phyloP scores from a whole-genome alignment of 2,329 filamentous ascomycete species.

The Trichoderma polysporum region DNA sequence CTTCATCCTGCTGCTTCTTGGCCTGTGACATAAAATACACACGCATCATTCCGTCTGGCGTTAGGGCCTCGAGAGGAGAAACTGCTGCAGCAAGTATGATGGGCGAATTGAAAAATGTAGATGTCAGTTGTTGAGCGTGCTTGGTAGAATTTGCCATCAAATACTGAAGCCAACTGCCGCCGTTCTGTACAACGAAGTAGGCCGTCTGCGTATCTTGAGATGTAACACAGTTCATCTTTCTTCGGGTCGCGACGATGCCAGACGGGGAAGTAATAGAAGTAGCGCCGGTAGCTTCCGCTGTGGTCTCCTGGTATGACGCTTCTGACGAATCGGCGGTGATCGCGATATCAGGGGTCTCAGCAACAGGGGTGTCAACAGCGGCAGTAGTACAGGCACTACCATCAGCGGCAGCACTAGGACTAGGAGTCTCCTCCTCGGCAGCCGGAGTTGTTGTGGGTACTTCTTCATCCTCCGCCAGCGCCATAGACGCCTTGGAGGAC shows the following conservation, averaged over 20 bases:
- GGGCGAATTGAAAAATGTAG: conserved; percentile 14
- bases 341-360: neutral
- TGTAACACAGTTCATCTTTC: conserved; percentile 7
- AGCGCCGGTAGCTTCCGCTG: neutral
- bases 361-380: neutral
- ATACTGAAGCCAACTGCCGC: conserved; percentile 11
- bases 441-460: neutral
- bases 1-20: neutral
- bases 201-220: conserved; percentile 8
- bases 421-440: neutral
- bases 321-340: neutral
- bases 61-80: conserved; percentile 3
- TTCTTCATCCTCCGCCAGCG: neutral
- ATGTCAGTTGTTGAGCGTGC: neutral
- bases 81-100: conserved; percentile 12
- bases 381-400: neutral
- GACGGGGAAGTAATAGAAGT: neutral
- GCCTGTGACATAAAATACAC: conserved; percentile 21
- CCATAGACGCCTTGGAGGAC: neutral
- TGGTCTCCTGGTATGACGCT: neutral
- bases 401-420: neutral
- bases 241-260: neutral
- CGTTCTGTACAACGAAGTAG: conserved; percentile 13
- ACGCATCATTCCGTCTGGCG: conserved; percentile 15
- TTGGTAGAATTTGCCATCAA: conserved; percentile 2